Conservation (phyloP, 768 basidiomycete species). For the Sporobolomyces pararoseus region DNA sequence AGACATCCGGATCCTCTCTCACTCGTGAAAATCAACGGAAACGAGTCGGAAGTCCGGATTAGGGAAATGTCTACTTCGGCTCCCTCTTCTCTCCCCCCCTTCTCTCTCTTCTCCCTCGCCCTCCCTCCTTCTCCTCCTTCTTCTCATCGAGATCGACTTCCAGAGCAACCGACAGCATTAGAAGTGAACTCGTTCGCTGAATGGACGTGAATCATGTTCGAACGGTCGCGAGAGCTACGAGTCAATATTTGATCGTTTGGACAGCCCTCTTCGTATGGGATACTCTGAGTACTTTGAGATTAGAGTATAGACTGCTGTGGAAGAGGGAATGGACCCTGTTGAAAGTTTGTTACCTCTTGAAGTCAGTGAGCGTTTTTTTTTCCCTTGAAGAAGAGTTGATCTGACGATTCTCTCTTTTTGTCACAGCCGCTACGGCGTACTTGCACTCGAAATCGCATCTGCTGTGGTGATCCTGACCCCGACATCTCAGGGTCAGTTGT, state of each 20-base stretch:
- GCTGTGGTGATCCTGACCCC: neutral
- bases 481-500: neutral
- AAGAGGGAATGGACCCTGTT: neutral
- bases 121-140: no score
- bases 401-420: neutral
- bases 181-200: neutral
- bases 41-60: no score
- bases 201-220: neutral
- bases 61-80: no score
- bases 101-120: no score
- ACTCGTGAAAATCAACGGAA: no score
- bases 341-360: neutral
- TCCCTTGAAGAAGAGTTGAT: neutral
- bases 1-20: no score
- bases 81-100: no score
- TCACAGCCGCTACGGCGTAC: neutral
- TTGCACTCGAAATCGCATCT: neutral
- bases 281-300: neutral
- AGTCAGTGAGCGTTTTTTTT: neutral
- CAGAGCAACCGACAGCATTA: no score
- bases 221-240: neutral
- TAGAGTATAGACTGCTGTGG: neutral
- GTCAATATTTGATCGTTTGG: constrained; percentile 10
- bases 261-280: constrained; percentile 4
- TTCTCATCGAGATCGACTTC: no score